Evolutionary conservation across 2,329 filamentous ascomycete species (phyloP).

Genomic region (Tolypocladium nubicola): DNA sequence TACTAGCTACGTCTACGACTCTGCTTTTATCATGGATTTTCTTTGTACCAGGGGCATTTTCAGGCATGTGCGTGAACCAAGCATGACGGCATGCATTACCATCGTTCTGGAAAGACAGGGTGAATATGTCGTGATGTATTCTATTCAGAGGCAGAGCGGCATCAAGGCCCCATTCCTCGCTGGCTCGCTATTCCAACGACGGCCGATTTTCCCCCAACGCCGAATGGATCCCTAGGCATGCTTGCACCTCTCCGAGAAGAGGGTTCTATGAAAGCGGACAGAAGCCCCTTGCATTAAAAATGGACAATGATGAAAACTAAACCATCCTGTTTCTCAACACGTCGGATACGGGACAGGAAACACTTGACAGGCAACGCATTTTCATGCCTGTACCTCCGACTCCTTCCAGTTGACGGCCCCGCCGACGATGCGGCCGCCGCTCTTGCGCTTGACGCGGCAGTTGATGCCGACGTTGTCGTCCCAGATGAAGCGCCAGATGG

Average conservation of each 20-base stretch:
- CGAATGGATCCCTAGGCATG: background rate
- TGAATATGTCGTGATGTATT: background rate
- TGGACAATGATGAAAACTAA: background rate
- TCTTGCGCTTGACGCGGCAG: slow-evolving; percentile 85
- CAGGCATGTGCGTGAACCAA: too few species aligned
- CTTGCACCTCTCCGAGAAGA: background rate
- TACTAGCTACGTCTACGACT: slow-evolving; percentile 1
- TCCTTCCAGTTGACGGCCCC: slow-evolving; percentile 49
- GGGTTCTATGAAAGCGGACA: background rate
- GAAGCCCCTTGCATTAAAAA: background rate
- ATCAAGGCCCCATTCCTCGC: background rate
- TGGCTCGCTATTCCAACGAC: background rate
- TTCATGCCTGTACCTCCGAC: slow-evolving; percentile 54
- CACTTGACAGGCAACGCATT: slow-evolving; percentile 1
- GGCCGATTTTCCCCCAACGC: background rate
- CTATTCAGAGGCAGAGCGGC: background rate
- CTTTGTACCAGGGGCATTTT: background rate
- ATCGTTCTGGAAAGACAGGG: background rate
- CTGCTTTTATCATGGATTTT: background rate
- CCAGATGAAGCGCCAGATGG: slow-evolving; percentile 91
- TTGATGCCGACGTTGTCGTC: slow-evolving; percentile 83
- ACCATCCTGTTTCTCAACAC: background rate
- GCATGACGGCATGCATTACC: background rate
- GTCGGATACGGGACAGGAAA: background rate
- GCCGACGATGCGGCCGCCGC: slow-evolving; percentile 57